Evolutionary conservation across 768 basidiomycete species (phyloP).

Genomic region (Baorangia bicolor): DNA sequence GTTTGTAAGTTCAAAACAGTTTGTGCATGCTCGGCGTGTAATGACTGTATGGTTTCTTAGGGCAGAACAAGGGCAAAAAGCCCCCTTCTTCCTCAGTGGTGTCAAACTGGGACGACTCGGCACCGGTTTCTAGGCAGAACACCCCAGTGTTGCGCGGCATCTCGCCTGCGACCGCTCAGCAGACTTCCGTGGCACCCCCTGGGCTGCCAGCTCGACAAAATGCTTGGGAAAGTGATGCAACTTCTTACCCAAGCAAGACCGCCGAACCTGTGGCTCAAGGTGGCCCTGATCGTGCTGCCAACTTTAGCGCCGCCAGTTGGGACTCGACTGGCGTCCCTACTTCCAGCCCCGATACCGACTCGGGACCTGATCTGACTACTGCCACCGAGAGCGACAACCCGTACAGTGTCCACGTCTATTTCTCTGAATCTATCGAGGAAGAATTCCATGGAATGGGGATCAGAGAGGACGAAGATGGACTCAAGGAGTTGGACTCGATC

Average conservation of each 20-base stretch:
- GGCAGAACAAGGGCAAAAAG: constrained; percentile 12
- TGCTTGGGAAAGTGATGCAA: constrained; percentile 10
- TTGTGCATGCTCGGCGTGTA: neutral
- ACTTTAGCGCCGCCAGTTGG: constrained; percentile 20
- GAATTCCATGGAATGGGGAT: constrained; percentile 29
- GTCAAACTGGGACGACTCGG: constrained; percentile 24
- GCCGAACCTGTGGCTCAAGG: neutral
- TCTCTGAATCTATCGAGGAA: constrained; percentile 29
- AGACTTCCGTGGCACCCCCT: constrained; percentile 5
- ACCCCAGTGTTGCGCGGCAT: constrained; percentile 13
- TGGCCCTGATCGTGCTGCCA: constrained; percentile 7
- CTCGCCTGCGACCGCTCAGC: constrained; percentile 4
- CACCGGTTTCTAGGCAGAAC: constrained; percentile 11
- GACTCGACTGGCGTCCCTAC: constrained; percentile 22
- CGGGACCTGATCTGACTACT: constrained; percentile 22
- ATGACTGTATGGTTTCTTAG: constrained; percentile 6
- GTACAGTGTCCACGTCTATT: constrained; percentile 18
- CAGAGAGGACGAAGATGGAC: constrained; percentile 11
- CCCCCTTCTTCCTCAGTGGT: neutral
- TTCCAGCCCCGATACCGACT: constrained; percentile 30
- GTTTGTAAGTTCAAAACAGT: constrained; percentile 25
- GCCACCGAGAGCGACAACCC: constrained; percentile 28
- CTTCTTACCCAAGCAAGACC: constrained; percentile 5
- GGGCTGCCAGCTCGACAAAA: constrained; percentile 7
- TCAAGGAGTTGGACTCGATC: constrained; percentile 24